Base-by-base conservation (phyloP, 257 asterid species). In the Penstemon davidsonii region DNA sequence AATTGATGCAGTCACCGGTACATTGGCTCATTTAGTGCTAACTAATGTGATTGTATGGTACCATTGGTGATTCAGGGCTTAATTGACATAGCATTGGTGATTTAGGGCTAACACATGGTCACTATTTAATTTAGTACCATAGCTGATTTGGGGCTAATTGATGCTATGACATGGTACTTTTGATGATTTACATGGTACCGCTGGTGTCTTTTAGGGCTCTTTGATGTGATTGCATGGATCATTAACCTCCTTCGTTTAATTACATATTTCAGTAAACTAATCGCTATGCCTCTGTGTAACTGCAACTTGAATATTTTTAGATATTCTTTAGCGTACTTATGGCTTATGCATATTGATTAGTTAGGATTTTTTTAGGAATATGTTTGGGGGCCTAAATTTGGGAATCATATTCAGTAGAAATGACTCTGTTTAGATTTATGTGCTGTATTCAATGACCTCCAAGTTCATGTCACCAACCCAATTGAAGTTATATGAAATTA, bases 391-490 rank as follows among this genome's bases (percentile, higher is more conserved):
- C 19, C 15, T 54, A 62, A 69, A 15, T 8, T 46, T 15, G 43
- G 37, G 55, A 52, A 39, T 5, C 7, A 25, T 39, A 13, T 50
- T 68, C 59, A 40, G 67, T 36, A 58, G 60, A 47, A 59, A 52
- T 49, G 57, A 25, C 50, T 37, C 52, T 49, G 5, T 39, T 33
- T 45, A 39, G 8, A 60, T 37, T 54, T 38, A 12, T 38, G 47
- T 5, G 11, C 66, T 66, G 40, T n/a, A 6, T 38, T 11, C 42
- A 40, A 7, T 2, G 33, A 25, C 3, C 2, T 25, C 33, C 33
- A 25, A 25, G 33, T 25, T 25, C 33, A 25, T 25, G 33, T 25
- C 33, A 2, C 33, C 5, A 2, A 44, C 36, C 50, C 37, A 36
- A 49, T 33, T 40, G 39, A 8, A 15, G 7, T 4, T 42, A 25